phyloP scores from a whole-genome alignment of 768 basidiomycete species.

The Pulveroboletus sp. region DNA sequence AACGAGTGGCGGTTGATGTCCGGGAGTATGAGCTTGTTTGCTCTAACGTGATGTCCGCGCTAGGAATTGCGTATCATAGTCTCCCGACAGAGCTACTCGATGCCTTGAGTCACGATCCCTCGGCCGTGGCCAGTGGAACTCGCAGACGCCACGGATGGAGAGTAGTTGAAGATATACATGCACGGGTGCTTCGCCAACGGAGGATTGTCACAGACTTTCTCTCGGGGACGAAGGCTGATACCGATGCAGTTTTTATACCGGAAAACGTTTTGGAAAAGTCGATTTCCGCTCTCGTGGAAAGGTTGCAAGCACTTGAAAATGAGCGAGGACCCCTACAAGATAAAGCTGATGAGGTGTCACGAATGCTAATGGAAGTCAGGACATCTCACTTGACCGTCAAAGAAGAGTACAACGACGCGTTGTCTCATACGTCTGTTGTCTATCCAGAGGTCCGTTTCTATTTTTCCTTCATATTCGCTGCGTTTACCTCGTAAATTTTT shows the following conservation, averaged over 20 bases:
- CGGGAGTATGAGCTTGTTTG: conserved; percentile 64
- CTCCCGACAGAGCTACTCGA: conserved; percentile 68
- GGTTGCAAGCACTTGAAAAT: conserved; percentile 46
- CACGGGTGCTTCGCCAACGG: conserved; percentile 58
- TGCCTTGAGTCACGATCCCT: conserved; percentile 72
- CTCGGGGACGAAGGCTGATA: conserved; percentile 9
- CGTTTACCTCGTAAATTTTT: conserved; percentile 4
- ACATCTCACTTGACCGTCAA: conserved; percentile 53
- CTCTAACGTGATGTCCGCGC: conserved; percentile 42
- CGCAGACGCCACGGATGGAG: conserved; percentile 59
- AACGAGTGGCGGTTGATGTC: conserved; percentile 56
- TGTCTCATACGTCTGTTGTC: conserved; percentile 65
- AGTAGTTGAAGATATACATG: conserved; percentile 72
- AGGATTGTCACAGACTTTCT: conserved; percentile 49
- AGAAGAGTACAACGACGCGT: conserved; percentile 56
- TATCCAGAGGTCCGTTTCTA: conserved; percentile 63
- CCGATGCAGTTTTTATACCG: conserved; percentile 7
- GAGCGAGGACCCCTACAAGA: conserved; percentile 41
- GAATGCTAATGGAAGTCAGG: conserved; percentile 50
- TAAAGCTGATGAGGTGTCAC: conserved; percentile 47
- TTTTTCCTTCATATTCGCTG: not conserved
- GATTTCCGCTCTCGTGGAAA: conserved; percentile 44
- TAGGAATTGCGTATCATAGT: conserved; percentile 43
- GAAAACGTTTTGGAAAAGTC: conserved; percentile 51
- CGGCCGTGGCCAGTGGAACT: conserved; percentile 65